Evolutionary conservation across 2,329 filamentous ascomycete genomes (phyloP).

Genomic region (Didymella segeticola): DNA sequence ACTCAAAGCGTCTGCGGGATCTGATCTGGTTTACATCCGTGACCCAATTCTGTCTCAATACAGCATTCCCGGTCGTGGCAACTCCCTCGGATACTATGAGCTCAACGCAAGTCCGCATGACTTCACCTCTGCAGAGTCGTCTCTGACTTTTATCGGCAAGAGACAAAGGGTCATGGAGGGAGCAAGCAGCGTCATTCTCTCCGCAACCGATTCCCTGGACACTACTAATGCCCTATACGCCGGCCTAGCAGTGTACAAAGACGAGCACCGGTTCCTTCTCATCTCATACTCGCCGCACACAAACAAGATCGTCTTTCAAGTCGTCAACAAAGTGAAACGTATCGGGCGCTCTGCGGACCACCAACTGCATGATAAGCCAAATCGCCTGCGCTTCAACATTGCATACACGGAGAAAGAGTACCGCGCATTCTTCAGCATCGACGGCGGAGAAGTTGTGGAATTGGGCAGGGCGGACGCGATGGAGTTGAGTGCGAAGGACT

Average conservation of each 20-base stretch:
- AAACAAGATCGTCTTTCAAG: slow-evolving; percentile 3
- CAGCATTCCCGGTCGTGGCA: background rate
- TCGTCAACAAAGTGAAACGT: slow-evolving; percentile 17
- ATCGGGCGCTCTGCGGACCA: background rate
- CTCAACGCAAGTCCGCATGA: slow-evolving; percentile 12
- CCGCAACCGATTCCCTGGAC: background rate
- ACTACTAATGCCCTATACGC: background rate
- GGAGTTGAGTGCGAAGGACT: slow-evolving; percentile 22
- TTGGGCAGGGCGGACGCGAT: slow-evolving; percentile 7
- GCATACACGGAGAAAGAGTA: slow-evolving; percentile 17
- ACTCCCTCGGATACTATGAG: background rate
- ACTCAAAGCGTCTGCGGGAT: background rate
- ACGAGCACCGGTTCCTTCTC: slow-evolving; percentile 25
- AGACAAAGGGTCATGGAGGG: slow-evolving; percentile 18
- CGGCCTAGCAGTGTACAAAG: slow-evolving; percentile 25
- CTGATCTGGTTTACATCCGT: background rate
- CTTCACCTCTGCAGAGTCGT: slow-evolving; percentile 10
- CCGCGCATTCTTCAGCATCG: background rate
- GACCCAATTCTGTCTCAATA: background rate
- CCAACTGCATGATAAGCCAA: background rate
- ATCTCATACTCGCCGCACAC: slow-evolving; percentile 1
- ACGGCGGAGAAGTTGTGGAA: background rate
- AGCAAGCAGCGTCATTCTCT: slow-evolving; percentile 13
- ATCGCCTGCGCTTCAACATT: background rate
- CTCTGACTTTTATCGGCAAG: slow-evolving; percentile 23